Conservation (phyloP, 768 basidiomycete genomes). For the Podaxis mareebaensis region DNA sequence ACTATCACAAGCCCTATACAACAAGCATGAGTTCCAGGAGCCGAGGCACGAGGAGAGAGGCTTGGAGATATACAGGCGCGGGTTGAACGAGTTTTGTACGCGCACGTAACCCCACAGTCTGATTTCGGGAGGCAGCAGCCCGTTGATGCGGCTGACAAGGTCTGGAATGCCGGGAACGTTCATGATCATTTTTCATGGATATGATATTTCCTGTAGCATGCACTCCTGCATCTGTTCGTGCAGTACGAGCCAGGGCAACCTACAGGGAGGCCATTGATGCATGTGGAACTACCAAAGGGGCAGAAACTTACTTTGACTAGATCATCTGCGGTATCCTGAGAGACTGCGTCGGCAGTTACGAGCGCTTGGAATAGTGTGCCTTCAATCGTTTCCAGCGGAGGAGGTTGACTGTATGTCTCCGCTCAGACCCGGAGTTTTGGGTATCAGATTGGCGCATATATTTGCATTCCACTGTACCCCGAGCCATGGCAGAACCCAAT, state of each 20-base stretch:
- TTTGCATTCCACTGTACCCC: conserved; percentile 94
- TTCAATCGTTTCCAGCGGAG: conserved; percentile 78
- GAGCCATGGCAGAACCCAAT: conserved; percentile 93
- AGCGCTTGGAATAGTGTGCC: conserved; percentile 86
- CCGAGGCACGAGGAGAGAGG: background rate
- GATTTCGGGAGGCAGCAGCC: conserved; percentile 87
- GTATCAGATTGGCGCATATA: conserved; percentile 52
- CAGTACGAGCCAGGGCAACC: conserved; percentile 86
- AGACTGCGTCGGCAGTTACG: conserved; percentile 90
- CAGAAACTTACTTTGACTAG: conserved; percentile 68
- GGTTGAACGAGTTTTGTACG: conserved; percentile 81
- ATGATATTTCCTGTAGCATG: conserved; percentile 96
- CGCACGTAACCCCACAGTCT: conserved; percentile 88
- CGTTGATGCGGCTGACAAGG: conserved; percentile 74
- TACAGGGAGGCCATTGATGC: conserved; percentile 29
- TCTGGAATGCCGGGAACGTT: conserved; percentile 70
- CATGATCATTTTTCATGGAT: conserved; percentile 84
- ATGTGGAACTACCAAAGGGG: background rate
- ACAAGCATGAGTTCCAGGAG: conserved; percentile 17
- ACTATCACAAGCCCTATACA: conserved; percentile 81
- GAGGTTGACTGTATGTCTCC: conserved; percentile 57
- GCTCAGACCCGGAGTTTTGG: background rate
- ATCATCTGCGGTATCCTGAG: conserved; percentile 89
- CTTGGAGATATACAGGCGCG: conserved; percentile 54
- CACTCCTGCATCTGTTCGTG: conserved; percentile 95